Base-by-base conservation (phyloP, 2,329 filamentous ascomycete genomes). In the Mariannaea elegans region DNA sequence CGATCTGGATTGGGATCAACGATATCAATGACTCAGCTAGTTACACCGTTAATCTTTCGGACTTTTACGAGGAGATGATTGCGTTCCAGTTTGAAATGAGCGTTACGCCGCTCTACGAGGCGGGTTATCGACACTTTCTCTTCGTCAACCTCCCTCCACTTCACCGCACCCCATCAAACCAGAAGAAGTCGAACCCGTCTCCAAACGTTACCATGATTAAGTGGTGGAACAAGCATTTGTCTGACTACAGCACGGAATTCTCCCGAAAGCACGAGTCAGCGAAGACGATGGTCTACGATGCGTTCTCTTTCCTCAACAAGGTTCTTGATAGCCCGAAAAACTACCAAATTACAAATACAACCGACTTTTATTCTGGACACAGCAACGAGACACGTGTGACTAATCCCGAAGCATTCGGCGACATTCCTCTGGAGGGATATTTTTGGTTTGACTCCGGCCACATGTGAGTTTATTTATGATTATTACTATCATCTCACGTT, bases 1-100 rank as follows among this genome's bases (percentile, higher is more conserved):
- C 59, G 3, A 54, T 61, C 9, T 61, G 59, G 59, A 54, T 61
- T 19, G 59, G 59, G 2, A 54, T 61, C 16, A 61, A 61, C 38
- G 59, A 61, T 21, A 44, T 61, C 3, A 18, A 21, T 13, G 59
- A 58, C 24, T 38, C 53, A 1, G 32, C 10, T 4, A 29, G 24
- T 3, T 46, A 47, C n/a, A 16, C 31, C 12, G 27, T 42, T 7
- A 13, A 53, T 19, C n/a, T 61, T 1, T 13, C 42, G 2, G 53
- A 23, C 10, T 49, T 58, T 10, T 61, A 58, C 19, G 54, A 53
- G 14, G 41, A 49, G 7, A 61, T 58, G 14, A 54, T 58, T 14
- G 23, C 45, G 3, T 46, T 32, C 29, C 23, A 53, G 34, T 61
- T 61, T 10, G 53, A 57, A 8, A 42, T n/a, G 1, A 44, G 29